These are phyloP conservation scores for Butyriboletus loyo DNA, from an alignment of 768 basidiomycete genomes.

Conservation along the genomic window DNA sequence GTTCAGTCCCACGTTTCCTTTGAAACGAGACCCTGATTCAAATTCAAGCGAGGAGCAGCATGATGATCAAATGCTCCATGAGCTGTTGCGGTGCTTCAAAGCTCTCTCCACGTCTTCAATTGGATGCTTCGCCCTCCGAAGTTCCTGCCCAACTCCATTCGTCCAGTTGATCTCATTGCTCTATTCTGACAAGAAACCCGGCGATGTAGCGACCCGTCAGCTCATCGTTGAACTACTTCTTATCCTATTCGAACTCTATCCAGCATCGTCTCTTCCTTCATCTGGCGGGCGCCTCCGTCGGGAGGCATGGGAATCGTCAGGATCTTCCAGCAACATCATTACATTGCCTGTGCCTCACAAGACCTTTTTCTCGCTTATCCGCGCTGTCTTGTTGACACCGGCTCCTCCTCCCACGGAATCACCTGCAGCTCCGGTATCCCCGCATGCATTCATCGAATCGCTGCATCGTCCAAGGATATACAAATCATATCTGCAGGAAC, in stretches of 20 bases:
- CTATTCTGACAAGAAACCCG: conserved; percentile 98
- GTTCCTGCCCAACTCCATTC: conserved; percentile 85
- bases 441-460: conserved; percentile 79
- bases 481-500: conserved; percentile 77
- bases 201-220: conserved; percentile 86
- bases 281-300: conserved; percentile 37
- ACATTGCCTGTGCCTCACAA: conserved; percentile 73
- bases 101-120: conserved; percentile 86
- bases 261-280: conserved; percentile 62
- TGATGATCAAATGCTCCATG: conserved; percentile 91
- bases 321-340: conserved; percentile 48
- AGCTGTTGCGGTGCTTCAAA: conserved; percentile 90
- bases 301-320: conserved; percentile 57
- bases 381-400: conserved; percentile 69
- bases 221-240: conserved; percentile 86
- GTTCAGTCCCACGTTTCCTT: conserved; percentile 22
- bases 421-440: conserved; percentile 56
- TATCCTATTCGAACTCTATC: conserved; percentile 89
- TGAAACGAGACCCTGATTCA: conserved; percentile 7
- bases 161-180: conserved; percentile 77
- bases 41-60: conserved; percentile 90
- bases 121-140: conserved; percentile 88
- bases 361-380: conserved; percentile 69
- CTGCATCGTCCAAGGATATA: conserved; percentile 69
- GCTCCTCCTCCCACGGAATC: conserved; percentile 65